Conservation (phyloP, 2,329 filamentous ascomycete species). For the Podosphaera fusca region DNA sequence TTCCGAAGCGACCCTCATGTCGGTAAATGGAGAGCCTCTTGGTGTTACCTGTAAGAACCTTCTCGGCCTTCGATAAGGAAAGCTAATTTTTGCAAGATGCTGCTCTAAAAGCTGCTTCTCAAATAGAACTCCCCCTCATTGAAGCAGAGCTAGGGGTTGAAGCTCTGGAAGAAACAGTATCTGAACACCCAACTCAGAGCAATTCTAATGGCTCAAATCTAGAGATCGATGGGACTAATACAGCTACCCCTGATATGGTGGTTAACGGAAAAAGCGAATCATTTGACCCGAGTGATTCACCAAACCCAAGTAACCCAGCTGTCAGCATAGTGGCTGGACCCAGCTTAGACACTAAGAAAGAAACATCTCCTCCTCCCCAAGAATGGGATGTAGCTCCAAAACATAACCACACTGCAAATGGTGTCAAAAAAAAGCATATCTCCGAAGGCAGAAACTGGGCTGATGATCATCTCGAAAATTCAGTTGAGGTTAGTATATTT, state of each 20-base stretch:
- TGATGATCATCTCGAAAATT: slow-evolving; percentile 45
- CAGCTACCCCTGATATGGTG: too few relatives aligned
- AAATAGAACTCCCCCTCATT: slow-evolving; percentile 18
- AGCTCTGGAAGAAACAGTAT: too few relatives aligned
- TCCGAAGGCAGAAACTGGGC: slow-evolving; percentile 51
- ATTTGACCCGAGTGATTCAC: slow-evolving; percentile 17
- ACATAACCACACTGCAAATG: slow-evolving; percentile 44
- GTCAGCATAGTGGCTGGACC: slow-evolving; percentile 39
- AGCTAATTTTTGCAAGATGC: neutral
- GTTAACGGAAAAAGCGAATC: too few relatives aligned
- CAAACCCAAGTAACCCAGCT: slow-evolving; percentile 20
- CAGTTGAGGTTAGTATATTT: slow-evolving; percentile 19
- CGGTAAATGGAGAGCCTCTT: slow-evolving; percentile 39
- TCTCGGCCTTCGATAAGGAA: neutral
- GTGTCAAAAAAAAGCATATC: slow-evolving; percentile 37
- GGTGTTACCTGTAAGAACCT: slow-evolving; percentile 45
- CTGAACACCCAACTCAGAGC: too few relatives aligned
- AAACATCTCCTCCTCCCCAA: slow-evolving; percentile 11
- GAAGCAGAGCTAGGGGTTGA: too few relatives aligned
- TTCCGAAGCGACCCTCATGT: slow-evolving; percentile 39
- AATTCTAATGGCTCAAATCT: too few relatives aligned
- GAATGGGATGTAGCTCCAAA: slow-evolving; percentile 39
- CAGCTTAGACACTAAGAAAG: slow-evolving; percentile 33
- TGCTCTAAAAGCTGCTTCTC: neutral
- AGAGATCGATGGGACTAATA: too few relatives aligned